Conservation (phyloP, 306 rosid species). For the Biancaea sappan region DNA sequence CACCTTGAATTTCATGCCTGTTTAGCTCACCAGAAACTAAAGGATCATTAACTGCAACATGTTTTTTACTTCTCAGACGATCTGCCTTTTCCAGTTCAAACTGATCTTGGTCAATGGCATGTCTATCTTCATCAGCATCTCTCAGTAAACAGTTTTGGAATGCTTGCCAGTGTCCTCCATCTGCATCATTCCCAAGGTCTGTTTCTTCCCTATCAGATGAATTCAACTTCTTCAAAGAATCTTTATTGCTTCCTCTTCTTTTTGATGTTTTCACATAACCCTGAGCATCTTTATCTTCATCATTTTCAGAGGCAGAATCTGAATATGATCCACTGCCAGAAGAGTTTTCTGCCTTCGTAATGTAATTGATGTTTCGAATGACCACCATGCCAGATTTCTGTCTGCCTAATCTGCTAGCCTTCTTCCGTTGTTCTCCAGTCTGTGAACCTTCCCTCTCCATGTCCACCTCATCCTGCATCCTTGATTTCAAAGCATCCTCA, state of each 20-base stretch:
- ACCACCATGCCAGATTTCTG: constrained; percentile 82
- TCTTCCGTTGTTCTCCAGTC: constrained; percentile 57
- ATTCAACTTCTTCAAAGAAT: constrained; percentile 48
- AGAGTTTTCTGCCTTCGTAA: constrained; percentile 65
- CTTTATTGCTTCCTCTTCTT: constrained; percentile 50
- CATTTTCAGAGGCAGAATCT: constrained; percentile 60
- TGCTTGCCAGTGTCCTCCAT: constrained; percentile 88
- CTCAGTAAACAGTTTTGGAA: constrained; percentile 86
- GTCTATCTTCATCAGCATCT: constrained; percentile 82
- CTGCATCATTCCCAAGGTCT: constrained; percentile 53
- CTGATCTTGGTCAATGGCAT: constrained; percentile 60
- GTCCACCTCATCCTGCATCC: constrained; percentile 59
- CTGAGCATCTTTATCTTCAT: constrained; percentile 52
- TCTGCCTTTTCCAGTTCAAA: constrained; percentile 56
- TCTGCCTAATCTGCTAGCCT: constrained; percentile 62
- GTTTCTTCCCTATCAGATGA: constrained; percentile 53
- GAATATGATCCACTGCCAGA: constrained; percentile 73
- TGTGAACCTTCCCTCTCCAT: constrained; percentile 58
- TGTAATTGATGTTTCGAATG: constrained; percentile 88
- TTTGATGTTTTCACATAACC: constrained; percentile 55
- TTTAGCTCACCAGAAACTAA: constrained; percentile 54
- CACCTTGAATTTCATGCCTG: constrained; percentile 55
- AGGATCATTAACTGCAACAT: constrained; percentile 64
- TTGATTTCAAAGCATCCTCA: constrained; percentile 54
- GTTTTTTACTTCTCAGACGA: constrained; percentile 50